phyloP scores from a whole-genome alignment of 2,329 filamentous ascomycete species.

The Fusarium siculi region DNA sequence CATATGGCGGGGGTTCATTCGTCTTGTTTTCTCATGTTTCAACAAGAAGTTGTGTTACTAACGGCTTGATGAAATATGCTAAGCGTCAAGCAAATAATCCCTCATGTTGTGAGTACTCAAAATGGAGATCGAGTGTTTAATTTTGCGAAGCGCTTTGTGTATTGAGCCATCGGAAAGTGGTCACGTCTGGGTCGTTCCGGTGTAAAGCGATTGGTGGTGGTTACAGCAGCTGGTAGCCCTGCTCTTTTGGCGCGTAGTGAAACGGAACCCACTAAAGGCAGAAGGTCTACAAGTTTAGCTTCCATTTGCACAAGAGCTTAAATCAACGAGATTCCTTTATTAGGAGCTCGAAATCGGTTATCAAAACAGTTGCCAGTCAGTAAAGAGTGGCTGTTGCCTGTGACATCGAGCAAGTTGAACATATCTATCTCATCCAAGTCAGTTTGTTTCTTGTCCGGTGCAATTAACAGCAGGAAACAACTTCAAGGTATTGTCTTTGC shows the following conservation, averaged over 20 bases:
- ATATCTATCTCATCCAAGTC: background rate
- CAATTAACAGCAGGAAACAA: background rate
- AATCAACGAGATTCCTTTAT: conserved; percentile 3
- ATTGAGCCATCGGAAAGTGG: conserved; percentile 10
- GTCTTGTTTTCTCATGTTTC: background rate
- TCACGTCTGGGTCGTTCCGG: background rate
- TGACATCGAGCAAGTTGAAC: background rate
- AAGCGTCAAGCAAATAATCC: background rate
- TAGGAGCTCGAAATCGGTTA: no score
- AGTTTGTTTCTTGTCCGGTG: background rate
- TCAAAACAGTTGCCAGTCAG: background rate
- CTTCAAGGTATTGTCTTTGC: background rate
- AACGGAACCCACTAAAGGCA: conserved; percentile 8
- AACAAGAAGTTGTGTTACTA: background rate
- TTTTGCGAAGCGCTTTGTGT: conserved; percentile 31
- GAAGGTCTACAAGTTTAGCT: background rate
- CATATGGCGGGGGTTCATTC: conserved; percentile 11
- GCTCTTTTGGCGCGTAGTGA: conserved; percentile 29
- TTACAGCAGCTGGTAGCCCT: conserved; percentile 12
- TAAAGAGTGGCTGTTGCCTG: background rate
- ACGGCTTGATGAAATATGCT: background rate
- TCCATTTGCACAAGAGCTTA: background rate
- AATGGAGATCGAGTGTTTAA: background rate
- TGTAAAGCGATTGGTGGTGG: conserved; percentile 32
- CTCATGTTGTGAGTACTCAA: background rate